Evolutionary conservation across 805 yeast genomes (phyloP).

Genomic region (Ogataea zsoltii): DNA sequence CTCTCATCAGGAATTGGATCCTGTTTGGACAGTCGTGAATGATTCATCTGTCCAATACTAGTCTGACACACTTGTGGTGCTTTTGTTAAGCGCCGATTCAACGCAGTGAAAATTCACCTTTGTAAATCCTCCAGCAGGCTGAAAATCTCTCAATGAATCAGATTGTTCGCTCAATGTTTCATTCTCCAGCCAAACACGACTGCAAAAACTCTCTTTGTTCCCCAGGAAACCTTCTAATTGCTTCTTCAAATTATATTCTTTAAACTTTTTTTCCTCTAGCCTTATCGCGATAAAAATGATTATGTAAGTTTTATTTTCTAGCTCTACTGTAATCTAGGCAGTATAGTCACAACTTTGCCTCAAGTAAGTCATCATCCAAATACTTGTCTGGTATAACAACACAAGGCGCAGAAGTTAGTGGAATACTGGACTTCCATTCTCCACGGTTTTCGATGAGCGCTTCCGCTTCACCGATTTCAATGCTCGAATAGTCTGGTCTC

Average conservation of each 20-base stretch:
- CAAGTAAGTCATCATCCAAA: slow-evolving; percentile 24
- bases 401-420: slow-evolving; percentile 60
- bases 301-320: too few species aligned
- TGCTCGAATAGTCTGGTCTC: not conserved
- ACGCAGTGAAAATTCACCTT: too few species aligned
- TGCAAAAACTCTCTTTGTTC: not conserved
- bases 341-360: slow-evolving; percentile 25
- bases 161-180: too few species aligned
- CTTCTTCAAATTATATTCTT: not conserved
- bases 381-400: slow-evolving; percentile 41
- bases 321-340: not conserved
- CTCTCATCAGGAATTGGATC: not conserved
- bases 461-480: slow-evolving; percentile 7
- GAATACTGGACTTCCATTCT: slow-evolving; percentile 55
- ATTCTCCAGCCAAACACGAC: too few species aligned
- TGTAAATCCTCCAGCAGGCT: too few species aligned
- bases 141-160: too few species aligned
- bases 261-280: not conserved
- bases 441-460: slow-evolving; percentile 42
- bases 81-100: too few species aligned
- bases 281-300: not conserved
- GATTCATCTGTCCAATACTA: not conserved
- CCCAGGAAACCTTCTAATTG: not conserved
- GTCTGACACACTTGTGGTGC: not conserved
- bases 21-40: not conserved